Conservation (phyloP, 257 asterid genomes). For the Fraxinus quadrangulata region DNA sequence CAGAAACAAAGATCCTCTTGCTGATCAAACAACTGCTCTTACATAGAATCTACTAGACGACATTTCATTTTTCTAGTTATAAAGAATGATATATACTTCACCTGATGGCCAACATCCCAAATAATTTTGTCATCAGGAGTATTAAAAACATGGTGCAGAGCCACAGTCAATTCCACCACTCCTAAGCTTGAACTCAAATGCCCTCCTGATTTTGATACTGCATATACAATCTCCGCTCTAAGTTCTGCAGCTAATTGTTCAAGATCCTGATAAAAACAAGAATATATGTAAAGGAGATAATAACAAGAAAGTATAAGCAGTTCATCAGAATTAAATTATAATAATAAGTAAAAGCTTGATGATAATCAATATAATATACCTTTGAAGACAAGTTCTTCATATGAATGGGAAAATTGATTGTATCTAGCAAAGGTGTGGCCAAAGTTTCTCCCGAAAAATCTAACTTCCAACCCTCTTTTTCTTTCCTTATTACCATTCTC, state of each 20-base stretch:
- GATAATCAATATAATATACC: conserved; percentile 31
- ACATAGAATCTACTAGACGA: neutral
- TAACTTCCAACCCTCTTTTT: conserved; percentile 21
- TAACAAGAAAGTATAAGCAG: neutral
- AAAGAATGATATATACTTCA: conserved; percentile 16
- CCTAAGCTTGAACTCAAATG: conserved; percentile 71
- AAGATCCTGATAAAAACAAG: conserved; percentile 39
- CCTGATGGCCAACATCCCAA: conserved; percentile 91
- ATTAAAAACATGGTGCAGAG: conserved; percentile 70
- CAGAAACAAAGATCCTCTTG: neutral
- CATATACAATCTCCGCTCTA: conserved; percentile 61
- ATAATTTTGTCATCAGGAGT: conserved; percentile 69
- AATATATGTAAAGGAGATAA: neutral
- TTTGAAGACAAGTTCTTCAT: conserved; percentile 65
- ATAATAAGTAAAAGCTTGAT: neutral
- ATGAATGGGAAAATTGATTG: conserved; percentile 63
- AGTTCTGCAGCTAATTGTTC: conserved; percentile 52
- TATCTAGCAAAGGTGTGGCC: conserved; percentile 59
- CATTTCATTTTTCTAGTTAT: neutral
- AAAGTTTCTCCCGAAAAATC: conserved; percentile 59
- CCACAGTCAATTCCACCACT: conserved; percentile 67
- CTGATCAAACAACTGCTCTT: neutral
- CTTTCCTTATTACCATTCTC: conserved; percentile 15
- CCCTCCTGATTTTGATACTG: conserved; percentile 69
- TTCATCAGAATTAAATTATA: neutral